Percentiles rank a stretch among this genome's conserved stretches.
Evolutionary conservation across 1,284 basidiomycete genomes (phyloP).

Genomic region (Golubevia pallescens): DNA sequence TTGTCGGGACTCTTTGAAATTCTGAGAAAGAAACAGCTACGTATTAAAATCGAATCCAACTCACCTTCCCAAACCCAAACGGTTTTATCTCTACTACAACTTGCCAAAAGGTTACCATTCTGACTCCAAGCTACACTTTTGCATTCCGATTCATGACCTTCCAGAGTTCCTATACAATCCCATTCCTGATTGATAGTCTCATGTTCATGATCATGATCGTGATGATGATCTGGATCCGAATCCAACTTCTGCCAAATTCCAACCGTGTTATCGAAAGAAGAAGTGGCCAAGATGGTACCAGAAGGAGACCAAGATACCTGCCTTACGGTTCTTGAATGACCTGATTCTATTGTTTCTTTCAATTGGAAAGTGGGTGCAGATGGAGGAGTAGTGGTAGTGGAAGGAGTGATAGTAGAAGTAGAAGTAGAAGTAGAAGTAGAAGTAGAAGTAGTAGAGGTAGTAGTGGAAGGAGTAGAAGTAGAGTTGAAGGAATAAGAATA

Average conservation of each 20-base stretch:
- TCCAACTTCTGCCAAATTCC: slow-evolving; percentile 79
- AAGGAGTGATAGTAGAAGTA: slow-evolving; percentile 49
- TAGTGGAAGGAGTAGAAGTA: slow-evolving; percentile 12
- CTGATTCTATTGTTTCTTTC: slow-evolving; percentile 67
- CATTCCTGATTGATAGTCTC: slow-evolving; percentile 65
- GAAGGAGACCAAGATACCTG: slow-evolving; percentile 87
- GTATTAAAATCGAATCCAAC: too few species aligned
- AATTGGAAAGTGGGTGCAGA: slow-evolving; percentile 43
- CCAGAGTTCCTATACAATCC: slow-evolving; percentile 85
- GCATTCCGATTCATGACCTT: slow-evolving; percentile 97
- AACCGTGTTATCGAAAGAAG: slow-evolving; percentile 91
- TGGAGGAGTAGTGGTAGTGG: slow-evolving; percentile 72
- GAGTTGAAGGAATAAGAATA: slow-evolving; percentile 72
- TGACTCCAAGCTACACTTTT: slow-evolving; percentile 88
- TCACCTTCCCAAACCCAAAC: slow-evolving; percentile 99
- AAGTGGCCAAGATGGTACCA: slow-evolving; percentile 86
- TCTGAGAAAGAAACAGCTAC: too few species aligned
- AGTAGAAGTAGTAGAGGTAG: slow-evolving; percentile 7
- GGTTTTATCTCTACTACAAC: slow-evolving; percentile 92
- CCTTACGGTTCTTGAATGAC: slow-evolving; percentile 89
- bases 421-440: slow-evolving; percentile 15
- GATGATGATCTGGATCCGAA: slow-evolving; percentile 38
- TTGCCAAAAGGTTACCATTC: slow-evolving; percentile 82
- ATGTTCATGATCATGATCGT: slow-evolving; percentile 67
- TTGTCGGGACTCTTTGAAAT: too few species aligned